These are phyloP conservation scores for Alternaria rosae DNA, from an alignment of 2,329 filamentous ascomycete genomes.

Conservation along the genomic window DNA sequence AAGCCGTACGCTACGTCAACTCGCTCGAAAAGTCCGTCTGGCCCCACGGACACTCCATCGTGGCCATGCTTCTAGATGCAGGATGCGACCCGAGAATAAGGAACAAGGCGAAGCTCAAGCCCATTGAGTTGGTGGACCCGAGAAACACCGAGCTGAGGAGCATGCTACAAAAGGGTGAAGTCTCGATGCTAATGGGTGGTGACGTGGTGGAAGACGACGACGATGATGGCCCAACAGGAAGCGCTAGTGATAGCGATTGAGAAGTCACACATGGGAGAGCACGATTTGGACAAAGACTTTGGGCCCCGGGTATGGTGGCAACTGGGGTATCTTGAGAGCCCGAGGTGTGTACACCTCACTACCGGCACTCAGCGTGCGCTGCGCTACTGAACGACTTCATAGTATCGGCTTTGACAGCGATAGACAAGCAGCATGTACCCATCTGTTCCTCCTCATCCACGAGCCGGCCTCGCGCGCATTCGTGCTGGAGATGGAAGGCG, in stretches of 20 bases:
- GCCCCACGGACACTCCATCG: constrained; percentile 70
- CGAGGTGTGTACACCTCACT: constrained; percentile 8
- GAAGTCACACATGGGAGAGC: constrained; percentile 2
- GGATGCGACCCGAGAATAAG: constrained; percentile 69
- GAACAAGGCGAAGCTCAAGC: constrained; percentile 77
- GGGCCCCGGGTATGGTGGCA: background rate
- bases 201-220: constrained; percentile 61
- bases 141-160: constrained; percentile 67
- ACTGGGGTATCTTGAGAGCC: constrained; percentile 10
- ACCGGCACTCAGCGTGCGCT: constrained; percentile 4
- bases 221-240: constrained; percentile 56
- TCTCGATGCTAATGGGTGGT: constrained; percentile 59
- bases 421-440: constrained; percentile 13
- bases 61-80: constrained; percentile 84
- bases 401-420: constrained; percentile 7
- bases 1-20: constrained; percentile 80
- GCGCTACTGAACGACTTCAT: constrained; percentile 7
- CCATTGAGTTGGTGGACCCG: constrained; percentile 77
- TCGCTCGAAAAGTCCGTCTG: constrained; percentile 68
- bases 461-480: constrained; percentile 6
- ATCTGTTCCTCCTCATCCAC: background rate
- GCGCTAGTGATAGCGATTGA: constrained; percentile 57
- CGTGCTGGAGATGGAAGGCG: background rate
- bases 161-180: constrained; percentile 75
- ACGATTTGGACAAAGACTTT: background rate